These are phyloP conservation scores for Pulveroboletus ravenelii DNA, from an alignment of 768 basidiomycete genomes.

Conservation along the genomic window DNA sequence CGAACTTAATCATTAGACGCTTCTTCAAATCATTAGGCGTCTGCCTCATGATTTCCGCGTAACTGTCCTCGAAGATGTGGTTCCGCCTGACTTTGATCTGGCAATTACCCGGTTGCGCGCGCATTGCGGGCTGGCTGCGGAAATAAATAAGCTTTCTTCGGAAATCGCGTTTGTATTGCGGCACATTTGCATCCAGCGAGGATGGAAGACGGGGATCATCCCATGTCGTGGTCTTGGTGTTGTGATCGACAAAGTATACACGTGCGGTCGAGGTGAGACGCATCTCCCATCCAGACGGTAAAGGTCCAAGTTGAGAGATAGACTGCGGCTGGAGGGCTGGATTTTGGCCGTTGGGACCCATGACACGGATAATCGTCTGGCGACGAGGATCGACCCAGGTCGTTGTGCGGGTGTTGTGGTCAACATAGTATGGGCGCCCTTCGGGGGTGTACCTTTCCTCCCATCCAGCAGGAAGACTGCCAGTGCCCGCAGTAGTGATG, in stretches of 20 bases:
- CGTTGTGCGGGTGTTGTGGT: conserved; percentile 98
- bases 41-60: conserved; percentile 99
- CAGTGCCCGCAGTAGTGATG: conserved; percentile 68
- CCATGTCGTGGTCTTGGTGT: conserved; percentile 99
- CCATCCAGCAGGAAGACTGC: conserved; percentile 94
- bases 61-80: conserved; percentile 98
- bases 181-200: conserved; percentile 92
- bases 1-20: conserved; percentile 99
- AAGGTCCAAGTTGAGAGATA: conserved; percentile 92
- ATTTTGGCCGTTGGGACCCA: conserved; percentile 90
- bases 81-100: conserved; percentile 98
- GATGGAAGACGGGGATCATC: conserved; percentile 97
- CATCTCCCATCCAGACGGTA: conserved; percentile 99
- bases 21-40: conserved; percentile 98
- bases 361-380: conserved; percentile 93
- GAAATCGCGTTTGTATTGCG: conserved; percentile 99
- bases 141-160: conserved; percentile 99
- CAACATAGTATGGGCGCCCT: conserved; percentile 97
- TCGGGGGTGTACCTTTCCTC: conserved; percentile 98
- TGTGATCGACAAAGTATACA: conserved; percentile 99
- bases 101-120: conserved; percentile 97
- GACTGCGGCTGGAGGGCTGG: conserved; percentile 88
- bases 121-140: conserved; percentile 96
- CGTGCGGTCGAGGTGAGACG: conserved; percentile 95
- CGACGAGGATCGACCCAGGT: conserved; percentile 99